Conservation (phyloP, 2,329 filamentous ascomycete species). For the Aspergillaceae sp. region DNA sequence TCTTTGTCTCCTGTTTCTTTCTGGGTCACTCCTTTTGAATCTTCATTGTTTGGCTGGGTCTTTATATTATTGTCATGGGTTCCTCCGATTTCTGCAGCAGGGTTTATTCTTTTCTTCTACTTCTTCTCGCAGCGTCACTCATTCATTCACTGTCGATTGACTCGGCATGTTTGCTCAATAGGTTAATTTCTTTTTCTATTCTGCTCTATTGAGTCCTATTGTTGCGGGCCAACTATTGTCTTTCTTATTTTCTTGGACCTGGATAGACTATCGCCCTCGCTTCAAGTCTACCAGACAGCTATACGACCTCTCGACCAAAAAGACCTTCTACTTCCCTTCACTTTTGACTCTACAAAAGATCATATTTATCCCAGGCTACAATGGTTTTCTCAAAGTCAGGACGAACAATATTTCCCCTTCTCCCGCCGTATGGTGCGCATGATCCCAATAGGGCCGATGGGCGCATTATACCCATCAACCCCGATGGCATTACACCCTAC, state of each 20-base stretch:
- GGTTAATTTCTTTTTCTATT: conserved; percentile 1
- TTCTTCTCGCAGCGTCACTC: conserved; percentile 1
- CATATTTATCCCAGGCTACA: conserved; percentile 1
- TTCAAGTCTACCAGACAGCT: not conserved
- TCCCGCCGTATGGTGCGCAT: conserved; percentile 34
- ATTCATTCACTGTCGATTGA: conserved; percentile 10
- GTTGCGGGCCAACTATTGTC: conserved; percentile 12
- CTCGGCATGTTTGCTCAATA: conserved; percentile 9
- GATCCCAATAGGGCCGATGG: conserved; percentile 41
- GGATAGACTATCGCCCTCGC: not conserved
- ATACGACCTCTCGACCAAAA: not conserved
- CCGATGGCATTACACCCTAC: conserved; percentile 74
- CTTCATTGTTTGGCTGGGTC: no score
- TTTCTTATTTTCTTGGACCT: conserved; percentile 1
- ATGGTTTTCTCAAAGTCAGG: conserved; percentile 28
- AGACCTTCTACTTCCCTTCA: not conserved
- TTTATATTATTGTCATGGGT: not conserved
- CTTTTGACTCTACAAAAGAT: not conserved
- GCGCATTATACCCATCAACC: conserved; percentile 50
- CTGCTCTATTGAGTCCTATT: conserved; percentile 2
- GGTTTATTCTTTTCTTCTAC: not conserved
- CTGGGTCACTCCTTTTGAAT: no score
- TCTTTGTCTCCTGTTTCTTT: not conserved
- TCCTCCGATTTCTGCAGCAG: not conserved
- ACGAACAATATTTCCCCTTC: conserved; percentile 28